A percentile compares a stretch with the other conserved stretches of the same genome.
Evolutionary conservation across 2,329 filamentous ascomycete species (phyloP).

Genomic region (Coniochaeta ligniaria): DNA sequence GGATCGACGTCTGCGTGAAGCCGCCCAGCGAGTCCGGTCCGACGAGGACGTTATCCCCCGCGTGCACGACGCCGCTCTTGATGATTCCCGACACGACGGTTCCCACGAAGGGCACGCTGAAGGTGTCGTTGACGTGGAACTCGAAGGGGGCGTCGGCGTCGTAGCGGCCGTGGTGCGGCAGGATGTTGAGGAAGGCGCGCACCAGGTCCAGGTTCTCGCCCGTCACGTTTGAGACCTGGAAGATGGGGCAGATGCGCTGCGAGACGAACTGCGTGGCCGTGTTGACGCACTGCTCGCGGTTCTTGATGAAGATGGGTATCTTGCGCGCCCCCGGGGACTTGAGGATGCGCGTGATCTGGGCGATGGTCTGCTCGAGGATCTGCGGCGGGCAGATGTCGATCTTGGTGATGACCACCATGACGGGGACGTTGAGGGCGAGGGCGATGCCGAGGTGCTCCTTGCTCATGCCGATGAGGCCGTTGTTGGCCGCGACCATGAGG

Average conservation of each 20-base stretch:
- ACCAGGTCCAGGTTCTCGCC: slow-evolving; percentile 87
- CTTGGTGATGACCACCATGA: slow-evolving; percentile 97
- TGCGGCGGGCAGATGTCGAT: slow-evolving; percentile 97
- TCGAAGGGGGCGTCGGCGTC: slow-evolving; percentile 84
- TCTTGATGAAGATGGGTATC: slow-evolving; percentile 93
- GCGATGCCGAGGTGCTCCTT: slow-evolving; percentile 97
- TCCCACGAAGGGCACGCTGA: slow-evolving; percentile 93
- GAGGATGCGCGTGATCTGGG: slow-evolving; percentile 84
- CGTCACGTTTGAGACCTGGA: slow-evolving; percentile 97
- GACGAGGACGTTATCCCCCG: slow-evolving; percentile 82
- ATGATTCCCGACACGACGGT: slow-evolving; percentile 95
- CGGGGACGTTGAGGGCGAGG: slow-evolving; percentile 86
- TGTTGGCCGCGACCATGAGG: slow-evolving; percentile 97
- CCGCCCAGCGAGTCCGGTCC: slow-evolving; percentile 88
- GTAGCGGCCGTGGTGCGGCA: slow-evolving; percentile 91
- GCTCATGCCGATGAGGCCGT: slow-evolving; percentile 95
- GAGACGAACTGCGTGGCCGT: slow-evolving; percentile 95
- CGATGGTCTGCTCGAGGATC: slow-evolving; percentile 88
- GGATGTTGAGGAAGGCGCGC: slow-evolving; percentile 86
- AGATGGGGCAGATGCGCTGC: slow-evolving; percentile 91
- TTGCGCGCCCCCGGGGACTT: slow-evolving; percentile 91
- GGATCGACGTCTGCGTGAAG: slow-evolving; percentile 78
- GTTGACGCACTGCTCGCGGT: slow-evolving; percentile 84
- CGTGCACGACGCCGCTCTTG: slow-evolving; percentile 78
- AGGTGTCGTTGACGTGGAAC: slow-evolving; percentile 94